Evolutionary conservation across 2,329 filamentous ascomycete genomes (phyloP).

Genomic region (Gaeumannomyces tritici): DNA sequence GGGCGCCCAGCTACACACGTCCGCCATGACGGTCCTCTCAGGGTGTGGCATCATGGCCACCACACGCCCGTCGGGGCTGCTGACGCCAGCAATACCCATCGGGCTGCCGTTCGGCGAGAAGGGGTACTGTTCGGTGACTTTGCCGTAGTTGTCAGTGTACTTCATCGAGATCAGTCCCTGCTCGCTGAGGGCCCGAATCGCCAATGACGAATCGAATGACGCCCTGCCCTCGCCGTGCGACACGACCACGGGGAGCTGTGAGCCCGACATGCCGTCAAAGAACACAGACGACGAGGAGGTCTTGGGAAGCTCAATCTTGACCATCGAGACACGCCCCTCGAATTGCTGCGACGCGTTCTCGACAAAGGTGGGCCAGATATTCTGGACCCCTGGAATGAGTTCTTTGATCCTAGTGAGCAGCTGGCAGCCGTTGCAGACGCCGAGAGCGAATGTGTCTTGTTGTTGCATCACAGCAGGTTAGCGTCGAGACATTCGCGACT

Average conservation of each 20-base stretch:
- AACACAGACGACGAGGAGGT: conserved; percentile 63
- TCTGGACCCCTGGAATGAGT: conserved; percentile 72
- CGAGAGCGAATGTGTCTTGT: conserved; percentile 76
- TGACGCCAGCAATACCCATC: conserved; percentile 69
- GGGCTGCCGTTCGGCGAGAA: conserved; percentile 83
- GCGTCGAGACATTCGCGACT: background rate
- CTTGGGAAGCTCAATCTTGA: conserved; percentile 51
- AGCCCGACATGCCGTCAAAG: conserved; percentile 78
- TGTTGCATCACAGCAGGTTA: background rate
- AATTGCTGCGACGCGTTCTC: conserved; percentile 82
- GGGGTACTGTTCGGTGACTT: conserved; percentile 74
- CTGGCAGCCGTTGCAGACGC: conserved; percentile 96
- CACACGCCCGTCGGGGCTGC: conserved; percentile 68
- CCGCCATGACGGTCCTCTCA: conserved; percentile 76
- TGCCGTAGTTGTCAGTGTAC: conserved; percentile 75
- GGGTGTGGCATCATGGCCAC: conserved; percentile 91
- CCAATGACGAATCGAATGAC: conserved; percentile 45
- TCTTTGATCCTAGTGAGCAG: conserved; percentile 79
- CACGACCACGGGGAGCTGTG: conserved; percentile 73
- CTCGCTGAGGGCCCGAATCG: conserved; percentile 45
- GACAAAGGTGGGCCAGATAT: conserved; percentile 74
- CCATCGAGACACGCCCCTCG: conserved; percentile 81
- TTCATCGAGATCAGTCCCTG: conserved; percentile 66
- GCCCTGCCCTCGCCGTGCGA: conserved; percentile 90
- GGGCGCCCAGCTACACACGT: conserved; percentile 68